Evolutionary conservation across 345 rosid species (phyloP).

Genomic region (Stellera chamaejasme): DNA sequence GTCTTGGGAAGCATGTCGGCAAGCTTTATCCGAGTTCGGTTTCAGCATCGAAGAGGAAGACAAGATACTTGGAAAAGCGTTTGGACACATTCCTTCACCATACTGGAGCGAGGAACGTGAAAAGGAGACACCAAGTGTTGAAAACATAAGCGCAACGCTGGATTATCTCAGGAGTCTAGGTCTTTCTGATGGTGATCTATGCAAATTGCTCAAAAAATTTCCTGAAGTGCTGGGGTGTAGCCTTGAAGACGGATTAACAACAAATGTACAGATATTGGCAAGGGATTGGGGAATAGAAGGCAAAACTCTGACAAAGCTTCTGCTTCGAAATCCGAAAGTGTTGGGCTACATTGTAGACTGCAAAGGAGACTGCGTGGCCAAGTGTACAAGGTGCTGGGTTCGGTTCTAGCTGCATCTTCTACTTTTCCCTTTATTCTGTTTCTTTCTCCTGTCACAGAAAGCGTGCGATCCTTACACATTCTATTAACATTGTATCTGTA

Average conservation of each 20-base stretch:
- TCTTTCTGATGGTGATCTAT: conserved; percentile 56
- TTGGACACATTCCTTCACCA: conserved; percentile 72
- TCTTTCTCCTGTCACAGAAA: conserved; percentile 5
- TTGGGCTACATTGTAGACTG: conserved; percentile 89
- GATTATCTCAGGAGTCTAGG: conserved; percentile 57
- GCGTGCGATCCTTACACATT: neutral
- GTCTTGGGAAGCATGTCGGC: conserved; percentile 79
- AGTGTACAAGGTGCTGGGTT: conserved; percentile 94
- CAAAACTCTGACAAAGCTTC: conserved; percentile 55
- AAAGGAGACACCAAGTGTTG: conserved; percentile 51
- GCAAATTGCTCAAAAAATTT: conserved; percentile 73
- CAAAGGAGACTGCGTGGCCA: conserved; percentile 87
- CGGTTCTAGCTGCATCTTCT: conserved; percentile 39
- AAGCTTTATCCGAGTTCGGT: conserved; percentile 47
- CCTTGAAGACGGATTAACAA: conserved; percentile 63
- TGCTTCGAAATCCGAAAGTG: conserved; percentile 82
- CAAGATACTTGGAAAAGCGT: conserved; percentile 87
- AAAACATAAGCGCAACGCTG: conserved; percentile 38
- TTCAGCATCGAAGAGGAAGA: conserved; percentile 64
- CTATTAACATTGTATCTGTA: neutral
- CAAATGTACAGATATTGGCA: conserved; percentile 57
- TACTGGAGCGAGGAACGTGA: conserved; percentile 85
- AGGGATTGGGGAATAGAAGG: conserved; percentile 78
- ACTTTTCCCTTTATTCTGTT: too few relatives aligned
- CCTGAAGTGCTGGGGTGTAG: conserved; percentile 86